Evolutionary conservation across 1,284 basidiomycete species (phyloP), one percentile per base, ranked within the genome.

Genomic region (Fomitopsis palustris): DNA sequence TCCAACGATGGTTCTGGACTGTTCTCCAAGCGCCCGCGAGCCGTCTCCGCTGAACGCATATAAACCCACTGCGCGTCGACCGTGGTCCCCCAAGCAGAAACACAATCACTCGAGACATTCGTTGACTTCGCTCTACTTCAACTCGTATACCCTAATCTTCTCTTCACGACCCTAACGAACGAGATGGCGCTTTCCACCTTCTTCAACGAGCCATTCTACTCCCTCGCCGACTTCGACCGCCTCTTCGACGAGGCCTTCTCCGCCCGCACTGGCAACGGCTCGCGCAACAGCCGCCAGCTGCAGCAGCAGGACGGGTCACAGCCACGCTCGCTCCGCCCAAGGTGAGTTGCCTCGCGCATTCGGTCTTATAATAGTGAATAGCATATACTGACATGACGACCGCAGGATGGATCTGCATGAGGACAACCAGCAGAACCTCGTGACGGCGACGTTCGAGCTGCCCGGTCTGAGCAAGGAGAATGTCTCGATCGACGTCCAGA

Each of bases 401-500:
- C 16, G 16, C 6, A 81, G 81, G 58, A 77, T 82, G 73, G 80
- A 84, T 62, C 63, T 83, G 1, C 76, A 80, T 61, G 80, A 82
- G 63, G 69, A 77, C 59, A 51, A 61, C 6, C 70, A 76, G 3
- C 69, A 63, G 25, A 81, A 81, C 62, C 61, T 67, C 3, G 75
- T 82, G 21, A 79, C 77, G 0, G 81, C 81, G n/a, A 72, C 74
- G 3, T 81, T 84, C 57, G 81, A 83, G 59, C 67, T 84, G 17
- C 80, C 81, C 6, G 80, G 81, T 5, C 21, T 83, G 53, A 77
- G 72, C 65, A 74, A 76, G 29, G 73, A 79, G 23, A 67, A 80
- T 39, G 72, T 83, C 49, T 59, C 59, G 52, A 76, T 83, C 43
- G 78, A 82, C 55, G 65, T 81, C 39, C 72, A 76, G 53, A 73